Evolutionary conservation across 345 rosid species (phyloP).

Genomic region (Durio zibethinus): DNA sequence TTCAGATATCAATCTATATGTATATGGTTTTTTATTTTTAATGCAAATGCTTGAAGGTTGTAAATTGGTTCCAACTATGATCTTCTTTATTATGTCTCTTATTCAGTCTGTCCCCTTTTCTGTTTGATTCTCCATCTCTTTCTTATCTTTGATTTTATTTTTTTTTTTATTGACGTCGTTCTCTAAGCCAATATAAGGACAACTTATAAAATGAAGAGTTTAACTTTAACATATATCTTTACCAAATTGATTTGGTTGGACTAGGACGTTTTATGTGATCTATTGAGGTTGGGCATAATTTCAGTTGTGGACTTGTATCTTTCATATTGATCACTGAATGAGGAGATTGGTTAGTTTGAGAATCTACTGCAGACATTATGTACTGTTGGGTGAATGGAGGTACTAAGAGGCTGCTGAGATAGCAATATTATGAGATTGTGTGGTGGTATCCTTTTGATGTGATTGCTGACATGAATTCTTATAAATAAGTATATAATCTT

Average conservation of each 20-base stretch:
- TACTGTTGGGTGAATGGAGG: background rate
- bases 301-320: background rate
- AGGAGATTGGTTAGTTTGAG: background rate
- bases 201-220: background rate
- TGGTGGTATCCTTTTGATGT: background rate
- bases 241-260: background rate
- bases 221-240: background rate
- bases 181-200: background rate
- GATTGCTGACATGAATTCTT: background rate
- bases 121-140: background rate
- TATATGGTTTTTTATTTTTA: background rate
- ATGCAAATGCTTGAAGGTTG: background rate
- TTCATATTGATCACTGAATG: background rate
- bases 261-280: background rate
- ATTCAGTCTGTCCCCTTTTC: background rate
- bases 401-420: background rate
- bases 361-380: background rate
- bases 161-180: background rate
- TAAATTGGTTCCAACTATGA: background rate
- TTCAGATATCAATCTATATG: background rate
- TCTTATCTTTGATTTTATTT: background rate
- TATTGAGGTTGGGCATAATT: background rate
- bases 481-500: background rate
- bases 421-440: background rate
- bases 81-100: background rate